Evolutionary conservation across 768 basidiomycete species (phyloP).

Genomic region (Amanita rimosa): DNA sequence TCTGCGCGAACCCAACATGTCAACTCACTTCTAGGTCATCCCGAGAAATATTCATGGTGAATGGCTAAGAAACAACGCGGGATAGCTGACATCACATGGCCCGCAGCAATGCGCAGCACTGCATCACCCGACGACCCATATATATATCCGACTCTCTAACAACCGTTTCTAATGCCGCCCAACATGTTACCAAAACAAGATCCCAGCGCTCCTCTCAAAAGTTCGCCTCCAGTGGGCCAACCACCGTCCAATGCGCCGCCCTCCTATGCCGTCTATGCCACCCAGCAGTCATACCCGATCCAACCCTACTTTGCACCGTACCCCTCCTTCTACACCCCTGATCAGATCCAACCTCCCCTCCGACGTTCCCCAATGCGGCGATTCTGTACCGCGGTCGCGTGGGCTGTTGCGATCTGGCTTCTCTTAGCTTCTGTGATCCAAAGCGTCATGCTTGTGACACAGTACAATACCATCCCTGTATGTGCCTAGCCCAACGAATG

Average conservation of each 20-base stretch:
- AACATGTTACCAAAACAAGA: neutral
- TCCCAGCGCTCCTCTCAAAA: neutral
- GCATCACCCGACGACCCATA: neutral
- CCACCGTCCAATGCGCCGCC: neutral
- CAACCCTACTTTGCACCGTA: neutral
- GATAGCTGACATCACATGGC: neutral
- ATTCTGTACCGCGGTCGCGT: conserved; percentile 13
- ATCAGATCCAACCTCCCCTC: conserved; percentile 3
- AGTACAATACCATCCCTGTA: neutral
- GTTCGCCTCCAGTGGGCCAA: neutral
- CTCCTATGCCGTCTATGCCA: neutral
- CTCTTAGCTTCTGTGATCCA: conserved; percentile 9
- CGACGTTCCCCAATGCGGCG: conserved; percentile 10
- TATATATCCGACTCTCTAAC: neutral
- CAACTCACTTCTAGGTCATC: no score
- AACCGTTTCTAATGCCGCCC: neutral
- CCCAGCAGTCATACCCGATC: neutral
- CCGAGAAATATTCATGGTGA: neutral
- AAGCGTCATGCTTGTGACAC: conserved; percentile 9
- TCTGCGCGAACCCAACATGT: no score
- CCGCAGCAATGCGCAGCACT: neutral
- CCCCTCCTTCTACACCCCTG: neutral
- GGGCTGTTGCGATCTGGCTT: conserved; percentile 14
- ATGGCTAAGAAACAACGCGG: neutral
- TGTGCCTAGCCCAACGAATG: neutral